Evolutionary conservation across 2,329 filamentous ascomycete species (phyloP), one percentile per base, ranked within the genome.

Genomic region (Hypoxylon sp.): DNA sequence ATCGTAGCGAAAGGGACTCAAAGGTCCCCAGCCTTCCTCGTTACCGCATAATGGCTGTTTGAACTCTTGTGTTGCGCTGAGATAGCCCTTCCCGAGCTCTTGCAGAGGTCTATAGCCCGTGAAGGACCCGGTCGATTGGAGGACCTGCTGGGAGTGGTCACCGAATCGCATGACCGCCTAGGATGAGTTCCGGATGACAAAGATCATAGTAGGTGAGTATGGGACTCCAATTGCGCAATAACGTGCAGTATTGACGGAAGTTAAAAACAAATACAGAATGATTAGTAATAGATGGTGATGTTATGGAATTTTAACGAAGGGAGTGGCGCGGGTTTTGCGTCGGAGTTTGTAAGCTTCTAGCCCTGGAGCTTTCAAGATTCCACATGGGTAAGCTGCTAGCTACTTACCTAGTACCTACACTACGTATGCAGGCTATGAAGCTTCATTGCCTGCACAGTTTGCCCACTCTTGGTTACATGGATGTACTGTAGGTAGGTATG

Each of bases 21-120:
- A 77, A 20, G 96, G 96, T 0, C 96, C 96, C 96, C 96, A 99
- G 74, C 96, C 96, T 80, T 98, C 95, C 57, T 85, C 83, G 80
- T 97, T 96, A 78, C 91, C 88, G 81, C 95, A 98, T 78, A 97
- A 83, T 61, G 92, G 89, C 77, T 96, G 91, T 70, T 81, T 80
- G 74, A 82, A 81, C 28, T 78, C 65, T 58, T 77, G 72, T 28
- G 80, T 78, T n/a, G 83, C 80, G 64, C 78, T 83, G 65, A 93
- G 85, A 78, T 92, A 93, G 66, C 83, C 80, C 61, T 82, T 81
- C 38, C 87, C 86, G 56, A 89, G 80, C 68, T 82, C 76, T 61
- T 80, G 78, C 46, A 81, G 73, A 33, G 83, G 80, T 63, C 85
- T 83, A 70, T 84, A 84, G 69, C 88, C 88, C 14, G 86, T 83